Percentiles rank a stretch among this genome's conserved stretches.
Evolutionary conservation across 2,329 filamentous ascomycete species (phyloP).

Genomic region (Amauroascus niger): DNA sequence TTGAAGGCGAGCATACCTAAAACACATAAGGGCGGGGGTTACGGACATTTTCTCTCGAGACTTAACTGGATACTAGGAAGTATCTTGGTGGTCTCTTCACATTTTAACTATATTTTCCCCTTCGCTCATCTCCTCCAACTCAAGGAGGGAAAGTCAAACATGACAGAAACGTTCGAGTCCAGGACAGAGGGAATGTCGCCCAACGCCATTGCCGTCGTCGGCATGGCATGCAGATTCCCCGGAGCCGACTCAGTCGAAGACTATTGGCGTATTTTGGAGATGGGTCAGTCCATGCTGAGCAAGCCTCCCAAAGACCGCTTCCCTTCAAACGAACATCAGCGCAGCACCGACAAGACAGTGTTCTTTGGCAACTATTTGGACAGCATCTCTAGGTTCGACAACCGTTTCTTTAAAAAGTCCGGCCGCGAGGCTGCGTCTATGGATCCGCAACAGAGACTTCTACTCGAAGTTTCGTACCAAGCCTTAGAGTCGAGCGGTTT

Average conservation of each 20-base stretch:
- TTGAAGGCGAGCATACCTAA: too few species aligned
- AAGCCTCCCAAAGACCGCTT: conserved; percentile 11
- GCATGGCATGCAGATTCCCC: conserved; percentile 8
- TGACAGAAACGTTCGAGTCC: too few species aligned
- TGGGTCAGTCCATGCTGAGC: background rate
- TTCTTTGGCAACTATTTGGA: conserved; percentile 17
- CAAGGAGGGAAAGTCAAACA: too few species aligned
- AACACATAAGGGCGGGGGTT: too few species aligned
- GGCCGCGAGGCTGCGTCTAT: conserved; percentile 16
- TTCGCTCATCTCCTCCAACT: too few species aligned
- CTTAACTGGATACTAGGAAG: too few species aligned
- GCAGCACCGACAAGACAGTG: conserved; percentile 12
- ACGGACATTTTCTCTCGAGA: too few species aligned
- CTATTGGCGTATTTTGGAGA: conserved; percentile 6
- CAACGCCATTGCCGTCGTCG: too few species aligned
- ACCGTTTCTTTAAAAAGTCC: conserved; percentile 20
- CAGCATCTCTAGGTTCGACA: conserved; percentile 24
- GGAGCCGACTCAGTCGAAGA: conserved; percentile 6
- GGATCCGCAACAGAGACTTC: conserved; percentile 21
- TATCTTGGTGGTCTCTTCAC: too few species aligned
- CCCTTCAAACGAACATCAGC: too few species aligned
- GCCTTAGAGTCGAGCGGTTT: conserved; percentile 16
- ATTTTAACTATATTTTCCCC: too few species aligned
- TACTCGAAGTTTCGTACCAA: conserved; percentile 18
- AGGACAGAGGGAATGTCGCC: too few species aligned